Evolutionary conservation across 345 rosid genomes (phyloP).

Genomic region (Theobroma cacao): DNA sequence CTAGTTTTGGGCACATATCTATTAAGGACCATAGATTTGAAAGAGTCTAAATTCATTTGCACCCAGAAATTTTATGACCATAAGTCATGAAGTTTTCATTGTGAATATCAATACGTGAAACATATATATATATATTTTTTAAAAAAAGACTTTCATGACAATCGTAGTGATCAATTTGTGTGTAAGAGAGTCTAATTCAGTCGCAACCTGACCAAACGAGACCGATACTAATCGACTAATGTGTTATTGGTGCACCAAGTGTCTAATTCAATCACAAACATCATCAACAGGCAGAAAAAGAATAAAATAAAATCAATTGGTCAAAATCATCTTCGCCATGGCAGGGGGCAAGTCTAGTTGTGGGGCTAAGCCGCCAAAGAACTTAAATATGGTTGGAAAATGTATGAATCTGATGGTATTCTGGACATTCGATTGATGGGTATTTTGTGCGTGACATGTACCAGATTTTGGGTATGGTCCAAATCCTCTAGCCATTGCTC

Average conservation of each 20-base stretch:
- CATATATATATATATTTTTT: no score
- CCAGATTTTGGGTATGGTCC: neutral
- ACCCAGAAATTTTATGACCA: neutral
- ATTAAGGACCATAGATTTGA: neutral
- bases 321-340: neutral
- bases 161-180: neutral
- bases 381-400: neutral
- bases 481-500: neutral
- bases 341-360: neutral
- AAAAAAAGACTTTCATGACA: neutral
- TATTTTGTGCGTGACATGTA: neutral
- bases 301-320: neutral
- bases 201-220: neutral
- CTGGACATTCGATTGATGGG: neutral
- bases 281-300: neutral
- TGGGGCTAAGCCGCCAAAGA: conserved; percentile 1
- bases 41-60: neutral
- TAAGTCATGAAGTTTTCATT: neutral
- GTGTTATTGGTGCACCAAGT: neutral
- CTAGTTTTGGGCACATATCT: neutral
- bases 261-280: neutral
- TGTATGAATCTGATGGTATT: neutral
- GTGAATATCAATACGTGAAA: neutral
- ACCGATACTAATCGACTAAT: neutral
- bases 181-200: neutral